phyloP scores from a whole-genome alignment of 2,329 filamentous ascomycete genomes.

The Rhexocercosporidium sp. region DNA sequence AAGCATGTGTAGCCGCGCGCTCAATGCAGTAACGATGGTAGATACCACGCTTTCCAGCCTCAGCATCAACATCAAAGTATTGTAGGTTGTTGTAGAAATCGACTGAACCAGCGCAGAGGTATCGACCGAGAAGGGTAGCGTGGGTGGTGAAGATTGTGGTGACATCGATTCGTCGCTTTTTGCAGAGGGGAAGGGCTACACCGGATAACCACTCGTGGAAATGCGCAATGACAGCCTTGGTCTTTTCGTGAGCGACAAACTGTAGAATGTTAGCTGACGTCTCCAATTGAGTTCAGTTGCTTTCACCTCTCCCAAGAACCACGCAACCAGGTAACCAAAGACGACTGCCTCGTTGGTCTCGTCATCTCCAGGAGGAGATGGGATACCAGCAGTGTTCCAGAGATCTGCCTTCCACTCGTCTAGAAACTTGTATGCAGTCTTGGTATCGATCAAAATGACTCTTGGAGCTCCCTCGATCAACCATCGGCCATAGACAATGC shows the following conservation, averaged over 20 bases:
- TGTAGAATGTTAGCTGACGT: constrained; percentile 46
- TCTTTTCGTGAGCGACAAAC: constrained; percentile 94
- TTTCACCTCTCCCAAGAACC: constrained; percentile 94
- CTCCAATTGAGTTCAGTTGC: not conserved
- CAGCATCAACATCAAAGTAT: constrained; percentile 93
- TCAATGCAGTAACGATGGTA: constrained; percentile 99
- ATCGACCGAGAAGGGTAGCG: constrained; percentile 91
- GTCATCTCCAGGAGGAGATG: constrained; percentile 87
- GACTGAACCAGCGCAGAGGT: constrained; percentile 95
- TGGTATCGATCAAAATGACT: constrained; percentile 92
- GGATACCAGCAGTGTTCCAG: constrained; percentile 91
- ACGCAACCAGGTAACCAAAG: constrained; percentile 95
- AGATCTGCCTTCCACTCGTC: constrained; percentile 98
- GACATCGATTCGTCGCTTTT: constrained; percentile 92
- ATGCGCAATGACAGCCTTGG: constrained; percentile 91
- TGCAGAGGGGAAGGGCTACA: constrained; percentile 88
- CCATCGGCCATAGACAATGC: constrained; percentile 93
- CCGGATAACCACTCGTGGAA: constrained; percentile 99
- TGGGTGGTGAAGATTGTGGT: constrained; percentile 99
- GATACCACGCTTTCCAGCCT: constrained; percentile 96
- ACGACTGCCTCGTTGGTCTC: constrained; percentile 98
- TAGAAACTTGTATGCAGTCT: constrained; percentile 87
- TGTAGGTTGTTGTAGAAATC: constrained; percentile 99
- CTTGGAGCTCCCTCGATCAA: constrained; percentile 95
- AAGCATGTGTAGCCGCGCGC: constrained; percentile 86